Base-by-base conservation (phyloP, 2,329 filamentous ascomycete genomes). In the Epichloe sp. region DNA sequence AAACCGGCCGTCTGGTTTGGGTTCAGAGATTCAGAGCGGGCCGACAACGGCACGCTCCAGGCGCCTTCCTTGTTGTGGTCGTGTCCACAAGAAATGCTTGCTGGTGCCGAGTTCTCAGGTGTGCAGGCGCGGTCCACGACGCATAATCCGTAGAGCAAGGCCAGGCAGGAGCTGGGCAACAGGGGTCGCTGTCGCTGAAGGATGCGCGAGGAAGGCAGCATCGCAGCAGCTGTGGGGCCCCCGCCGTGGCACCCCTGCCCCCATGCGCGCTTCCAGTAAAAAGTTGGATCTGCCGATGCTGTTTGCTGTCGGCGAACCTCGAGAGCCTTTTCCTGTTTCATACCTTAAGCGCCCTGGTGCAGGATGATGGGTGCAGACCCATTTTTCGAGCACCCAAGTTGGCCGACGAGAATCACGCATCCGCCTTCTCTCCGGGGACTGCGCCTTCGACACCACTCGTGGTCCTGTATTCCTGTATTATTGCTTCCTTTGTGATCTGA, bases 231-330 rank as follows among this genome's bases (percentile, higher is more conserved):
- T 50, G 48, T 26, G 48, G 48, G 23, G 19, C n/a, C 47, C 10
- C 11, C 36, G n/a, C 6, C 17, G 44, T 10, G 44, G 37, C 11
- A 44, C 21, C 34, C 49, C 49, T 38, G 34, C 10, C 17, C 40
- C 31, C 38, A 51, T 52, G 46, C 44, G 49, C 47, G 31, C 51
- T 49, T 49, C 50, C 40, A 42, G 15, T 35, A 21, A 31, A 31
- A 31, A 31, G n/a, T 36, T 43, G 50, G 41, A 52, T 45, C 45
- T 52, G 50, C 50, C 50, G 46, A 49, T 41, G 45, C 17, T 11
- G 45, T 26, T 19, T 11, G 46, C 40, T 35, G 50, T 51, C 48
- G 52, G 52, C 52, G 44, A 53, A 53, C 45, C 40, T 42, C 21
- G 37, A 42, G 19, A 19, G 44, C 36, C n/a, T 41, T 49, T 48